These are phyloP conservation scores for Fusarium proliferatum DNA, from an alignment of 2,329 filamentous ascomycete species.

Conservation along the genomic window DNA sequence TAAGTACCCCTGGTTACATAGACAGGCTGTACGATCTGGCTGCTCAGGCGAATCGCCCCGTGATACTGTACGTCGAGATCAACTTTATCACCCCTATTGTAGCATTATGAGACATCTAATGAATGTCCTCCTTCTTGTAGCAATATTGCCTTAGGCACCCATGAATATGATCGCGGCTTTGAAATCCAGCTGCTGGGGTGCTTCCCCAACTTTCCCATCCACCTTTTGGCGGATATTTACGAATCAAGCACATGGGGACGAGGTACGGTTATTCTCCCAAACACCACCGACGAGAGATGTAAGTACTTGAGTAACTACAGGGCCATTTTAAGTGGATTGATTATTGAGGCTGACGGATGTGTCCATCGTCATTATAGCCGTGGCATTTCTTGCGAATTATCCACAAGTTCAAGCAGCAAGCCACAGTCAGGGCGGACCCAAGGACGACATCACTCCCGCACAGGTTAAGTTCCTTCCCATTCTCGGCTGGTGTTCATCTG, in stretches of 20 bases:
- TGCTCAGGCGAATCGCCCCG: not conserved
- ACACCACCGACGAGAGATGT: not conserved
- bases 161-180: not conserved
- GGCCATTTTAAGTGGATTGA: fast-evolving
- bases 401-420: not conserved
- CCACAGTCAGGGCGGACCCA: fast-evolving
- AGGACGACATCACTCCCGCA: not conserved
- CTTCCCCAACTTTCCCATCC: not conserved
- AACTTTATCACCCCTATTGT: fast-evolving
- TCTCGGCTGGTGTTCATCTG: not conserved
- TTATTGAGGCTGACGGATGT: not conserved
- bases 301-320: not conserved
- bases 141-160: fast-evolving
- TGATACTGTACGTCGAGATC: not conserved
- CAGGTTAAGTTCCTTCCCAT: not conserved
- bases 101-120: fast-evolving
- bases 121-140: fast-evolving
- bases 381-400: not conserved
- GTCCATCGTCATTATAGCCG: not conserved
- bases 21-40: not conserved
- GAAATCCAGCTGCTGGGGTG: not conserved
- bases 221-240: not conserved
- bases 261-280: not conserved
- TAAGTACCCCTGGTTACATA: not conserved
- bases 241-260: not conserved